These are phyloP conservation scores for Fusarium sp. DNA, from an alignment of 2,329 filamentous ascomycete species.

Conservation along the genomic window DNA sequence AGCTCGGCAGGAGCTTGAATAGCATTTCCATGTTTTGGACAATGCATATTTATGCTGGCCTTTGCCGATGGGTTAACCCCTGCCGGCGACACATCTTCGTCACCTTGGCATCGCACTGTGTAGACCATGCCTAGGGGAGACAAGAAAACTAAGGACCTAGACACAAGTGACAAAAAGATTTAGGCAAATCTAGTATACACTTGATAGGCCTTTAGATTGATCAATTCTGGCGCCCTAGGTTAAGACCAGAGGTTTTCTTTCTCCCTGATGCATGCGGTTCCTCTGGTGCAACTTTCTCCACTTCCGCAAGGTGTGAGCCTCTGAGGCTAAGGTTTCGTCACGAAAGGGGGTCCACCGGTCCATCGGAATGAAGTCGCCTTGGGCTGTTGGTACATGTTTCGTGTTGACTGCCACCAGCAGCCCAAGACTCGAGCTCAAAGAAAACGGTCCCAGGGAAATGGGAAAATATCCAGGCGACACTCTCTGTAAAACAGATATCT, in stretches of 20 bases:
- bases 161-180: not conserved
- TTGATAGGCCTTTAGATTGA: not conserved
- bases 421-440: constrained; percentile 1
- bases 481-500: constrained; percentile 10
- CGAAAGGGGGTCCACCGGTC: not conserved
- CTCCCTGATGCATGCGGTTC: not conserved
- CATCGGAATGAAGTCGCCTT: not conserved
- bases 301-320: constrained; percentile 28
- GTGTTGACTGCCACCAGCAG: not conserved
- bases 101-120: constrained; percentile 31
- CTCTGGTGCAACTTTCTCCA: constrained; percentile 26
- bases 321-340: constrained; percentile 23
- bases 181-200: not conserved
- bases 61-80: constrained; percentile 16
- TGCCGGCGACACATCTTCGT: constrained; percentile 1
- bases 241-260: not conserved
- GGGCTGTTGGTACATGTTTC: not conserved
- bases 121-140: constrained; percentile 8
- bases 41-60: constrained; percentile 32
- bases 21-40: constrained; percentile 26
- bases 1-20: constrained; percentile 17
- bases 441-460: not conserved
- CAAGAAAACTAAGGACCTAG: not conserved
- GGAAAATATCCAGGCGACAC: not conserved
- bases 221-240: not conserved